These are phyloP conservation scores for Clohesyomyces aquaticus DNA, from an alignment of 495 filamentous ascomycete species.

Conservation along the genomic window DNA sequence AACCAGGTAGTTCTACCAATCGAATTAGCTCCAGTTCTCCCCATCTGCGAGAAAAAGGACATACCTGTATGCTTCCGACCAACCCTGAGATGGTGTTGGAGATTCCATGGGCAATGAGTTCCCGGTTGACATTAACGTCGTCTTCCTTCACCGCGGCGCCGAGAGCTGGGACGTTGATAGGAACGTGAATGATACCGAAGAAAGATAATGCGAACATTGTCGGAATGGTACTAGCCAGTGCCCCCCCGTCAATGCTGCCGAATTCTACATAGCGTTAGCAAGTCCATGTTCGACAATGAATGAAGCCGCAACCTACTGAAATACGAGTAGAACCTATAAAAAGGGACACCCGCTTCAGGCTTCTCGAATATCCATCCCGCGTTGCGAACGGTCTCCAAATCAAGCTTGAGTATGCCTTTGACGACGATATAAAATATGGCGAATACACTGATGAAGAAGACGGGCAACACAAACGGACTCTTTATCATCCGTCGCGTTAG, in stretches of 20 bases:
- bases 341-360: conserved; percentile 81
- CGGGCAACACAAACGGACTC: conserved; percentile 79
- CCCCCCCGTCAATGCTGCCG: conserved; percentile 73
- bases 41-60: background rate
- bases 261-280: conserved; percentile 60
- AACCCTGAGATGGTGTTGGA: conserved; percentile 89
- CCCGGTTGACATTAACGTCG: conserved; percentile 84
- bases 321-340: conserved; percentile 95
- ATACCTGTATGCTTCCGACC: conserved; percentile 82
- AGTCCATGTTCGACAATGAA: background rate
- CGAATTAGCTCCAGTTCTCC: background rate
- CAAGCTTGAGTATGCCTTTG: conserved; percentile 63
- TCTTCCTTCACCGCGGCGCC: conserved; percentile 89
- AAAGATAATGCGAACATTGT: conserved; percentile 98
- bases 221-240: conserved; percentile 77
- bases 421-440: conserved; percentile 81
- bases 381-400: conserved; percentile 64
- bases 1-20: conserved; percentile 82
- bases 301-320: conserved; percentile 65
- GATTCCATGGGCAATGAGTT: conserved; percentile 89
- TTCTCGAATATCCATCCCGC: conserved; percentile 89
- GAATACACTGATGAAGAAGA: conserved; percentile 83
- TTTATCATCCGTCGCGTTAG: conserved; percentile 72
- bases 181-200: conserved; percentile 95
- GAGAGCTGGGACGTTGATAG: conserved; percentile 94